Base-by-base conservation (phyloP, 2,329 filamentous ascomycete genomes). In the Fusarium circinatum region DNA sequence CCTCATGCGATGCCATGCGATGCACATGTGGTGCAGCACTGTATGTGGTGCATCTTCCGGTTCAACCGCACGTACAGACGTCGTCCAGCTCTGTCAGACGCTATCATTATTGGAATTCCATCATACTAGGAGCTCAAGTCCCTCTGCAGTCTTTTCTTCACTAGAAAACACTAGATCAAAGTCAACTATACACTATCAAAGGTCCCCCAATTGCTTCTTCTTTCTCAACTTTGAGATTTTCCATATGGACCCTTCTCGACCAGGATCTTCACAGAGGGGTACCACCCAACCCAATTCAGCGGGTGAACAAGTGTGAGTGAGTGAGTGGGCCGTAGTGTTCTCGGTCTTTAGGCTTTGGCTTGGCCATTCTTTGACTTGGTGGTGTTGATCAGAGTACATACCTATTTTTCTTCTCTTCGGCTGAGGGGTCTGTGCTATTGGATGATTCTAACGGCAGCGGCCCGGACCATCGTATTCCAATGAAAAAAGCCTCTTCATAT, bases 381-480 rank as follows among this genome's bases (percentile, higher is more conserved):
- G 45, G 57, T 63, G 44, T 38, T 51, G 51, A 34, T 68, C 48
- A 52, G 39, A 44, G 56, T 28, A n/a, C n/a, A n/a, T n/a, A 17
- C 32, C 32, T 34, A 28, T 63, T 63, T 63, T 63, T 58, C 64
- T 58, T 55, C 56, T 22, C 18, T 54, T 64, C 30, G 52, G 44
- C 28, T 28, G 47, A 55, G 57, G 57, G 39, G 51, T 22, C 51
- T 41, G 34, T 70, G 45, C 34, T 39, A 74, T 65, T 70, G 66
- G 66, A 45, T 49, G 36, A 56, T 39, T 28, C 20, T n/a, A 71
- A 61, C 66, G 67, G 71, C 71, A 66, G 54, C 71, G 66, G 62
- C 51, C 67, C 62, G 71, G 57, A 64, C 38, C 71, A 71, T 60
- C 39, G 11, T 48, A 30, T 59, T 38, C 22, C 56, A 51, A 59